Base-by-base conservation (phyloP, 495 filamentous ascomycete species). In the Pyrenula aspistea region DNA sequence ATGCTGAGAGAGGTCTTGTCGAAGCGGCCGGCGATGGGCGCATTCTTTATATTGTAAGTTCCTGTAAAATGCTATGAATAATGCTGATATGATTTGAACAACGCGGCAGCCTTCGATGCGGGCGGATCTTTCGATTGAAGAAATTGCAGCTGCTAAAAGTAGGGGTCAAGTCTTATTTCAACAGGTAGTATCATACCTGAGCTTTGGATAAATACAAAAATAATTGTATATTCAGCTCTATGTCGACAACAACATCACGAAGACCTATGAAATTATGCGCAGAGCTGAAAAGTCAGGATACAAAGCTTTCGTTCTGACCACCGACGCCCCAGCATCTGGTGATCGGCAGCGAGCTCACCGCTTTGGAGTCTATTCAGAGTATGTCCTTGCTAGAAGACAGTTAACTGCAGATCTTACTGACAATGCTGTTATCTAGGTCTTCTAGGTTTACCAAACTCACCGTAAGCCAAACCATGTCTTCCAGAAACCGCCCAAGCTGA, bases 251-350 rank as follows among this genome's bases (percentile, higher is more conserved):
- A 68, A 77, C 65, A 65, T 65, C 47, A 71, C 67, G 51, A 61
- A 61, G 1, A 67, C 68, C 19, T 54, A 64, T 55, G 53, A 55
- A 2, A 19, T 70, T 19, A 62, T 75, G 55, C 53, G 65, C 24
- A 54, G 63, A 1, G 67, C 66, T 21, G 57, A 73, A 55, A 52
- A 51, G 2, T 51, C 64, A 1, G 67, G 65, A 12, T 58, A 57
- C 59, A 72, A 71, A 48, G 73, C 70, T 25, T 62, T 75, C 50
- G 64, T 73, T 42, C 68, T 69, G 23, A 74, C 70, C 31, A 55
- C 73, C 24, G 71, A 74, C 59, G 65, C 69, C 2, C 60, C 72
- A 12, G 65, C 69, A 15, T 60, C 67, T 55, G 69, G 69, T 22
- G 68, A 69, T 53, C 63, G 72, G 10, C 68, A 69, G 8, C 68